Evolutionary conservation across 2,329 filamentous ascomycete genomes (phyloP), one percentile per base, ranked within the genome.

Genomic region (Rhynchosporium secalis): DNA sequence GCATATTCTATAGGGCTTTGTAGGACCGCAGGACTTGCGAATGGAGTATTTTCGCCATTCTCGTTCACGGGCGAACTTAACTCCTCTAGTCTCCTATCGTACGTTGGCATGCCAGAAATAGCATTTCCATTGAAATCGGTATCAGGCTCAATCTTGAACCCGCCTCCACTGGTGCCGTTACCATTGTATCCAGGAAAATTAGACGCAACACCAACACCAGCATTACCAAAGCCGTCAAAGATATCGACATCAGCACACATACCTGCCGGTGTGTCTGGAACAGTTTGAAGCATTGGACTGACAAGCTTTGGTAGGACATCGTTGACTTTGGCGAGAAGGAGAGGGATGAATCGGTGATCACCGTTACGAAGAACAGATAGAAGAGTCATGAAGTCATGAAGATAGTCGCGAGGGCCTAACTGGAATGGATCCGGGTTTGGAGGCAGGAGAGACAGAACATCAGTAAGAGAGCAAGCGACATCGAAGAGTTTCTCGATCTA

Each of bases 401-500:
- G 83, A 71, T 91, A 87, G 70, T 94, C 89, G 41, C 86, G 86
- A 3, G 91, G 90, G 0, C 87, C 86, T 43, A 84, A 75, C 28
- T 82, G 80, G 72, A 91, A 92, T 1, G 84, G 83, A 45, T 84
- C 81, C 2, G 84, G 79, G 3, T 84, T 81, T 0, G 83, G 77
- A 0, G 85, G 83, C 56, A 87, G 84, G 56, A 87, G 80, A 8
- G 87, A 82, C 60, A 96, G 85, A 28, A 91, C 86, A 66, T 94
- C 89, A 7, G 83, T 88, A 65, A 95, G 79, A 15, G 87, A 86
- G 73, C 84, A 89, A 12, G 90, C 86, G 41, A 93, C 84, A 68
- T 93, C 89, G 69, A 95, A 84, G 12, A 96, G 77, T 73, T 94
- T 94, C 72, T 93, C 90, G 64, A 95, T 86, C 84, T 75, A 52